phyloP scores from a whole-genome alignment of 2,329 filamentous ascomycete species.

The Trichoderma pleuroti region DNA sequence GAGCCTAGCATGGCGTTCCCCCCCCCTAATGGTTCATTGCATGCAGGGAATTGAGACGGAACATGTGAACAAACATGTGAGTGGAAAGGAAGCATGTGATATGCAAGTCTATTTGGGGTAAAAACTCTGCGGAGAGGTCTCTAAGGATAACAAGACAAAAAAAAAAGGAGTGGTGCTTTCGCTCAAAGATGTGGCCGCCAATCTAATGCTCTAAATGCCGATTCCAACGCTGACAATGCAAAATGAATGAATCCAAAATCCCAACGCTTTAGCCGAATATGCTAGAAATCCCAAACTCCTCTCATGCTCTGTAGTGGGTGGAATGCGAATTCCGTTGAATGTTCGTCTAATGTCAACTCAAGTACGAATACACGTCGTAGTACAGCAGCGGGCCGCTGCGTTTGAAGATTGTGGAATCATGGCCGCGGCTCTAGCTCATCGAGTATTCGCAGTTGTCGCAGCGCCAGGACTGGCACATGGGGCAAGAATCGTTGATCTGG shows the following conservation, averaged over 20 bases:
- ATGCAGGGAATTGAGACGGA: not conserved
- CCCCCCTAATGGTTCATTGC: not conserved
- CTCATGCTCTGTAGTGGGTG: constrained; percentile 4
- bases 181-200: not conserved
- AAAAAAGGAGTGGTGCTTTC: not conserved
- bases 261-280: constrained; percentile 11
- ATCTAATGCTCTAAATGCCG: constrained; percentile 7
- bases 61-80: not conserved
- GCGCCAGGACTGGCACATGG: constrained; percentile 23
- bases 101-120: not conserved
- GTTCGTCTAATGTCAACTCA: not conserved
- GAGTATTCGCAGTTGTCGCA: constrained; percentile 26
- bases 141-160: not conserved
- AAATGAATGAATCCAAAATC: not conserved
- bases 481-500: constrained; percentile 22
- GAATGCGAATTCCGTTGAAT: not conserved
- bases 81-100: not conserved
- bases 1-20: not conserved
- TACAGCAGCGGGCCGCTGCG: not conserved
- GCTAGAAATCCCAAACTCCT: constrained; percentile 7
- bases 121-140: not conserved
- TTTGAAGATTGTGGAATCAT: not conserved
- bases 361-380: not conserved
- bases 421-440: not conserved
- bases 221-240: constrained; percentile 6